Evolutionary conservation across 768 basidiomycete species (phyloP).

Genomic region (Serendipita vermifera): DNA sequence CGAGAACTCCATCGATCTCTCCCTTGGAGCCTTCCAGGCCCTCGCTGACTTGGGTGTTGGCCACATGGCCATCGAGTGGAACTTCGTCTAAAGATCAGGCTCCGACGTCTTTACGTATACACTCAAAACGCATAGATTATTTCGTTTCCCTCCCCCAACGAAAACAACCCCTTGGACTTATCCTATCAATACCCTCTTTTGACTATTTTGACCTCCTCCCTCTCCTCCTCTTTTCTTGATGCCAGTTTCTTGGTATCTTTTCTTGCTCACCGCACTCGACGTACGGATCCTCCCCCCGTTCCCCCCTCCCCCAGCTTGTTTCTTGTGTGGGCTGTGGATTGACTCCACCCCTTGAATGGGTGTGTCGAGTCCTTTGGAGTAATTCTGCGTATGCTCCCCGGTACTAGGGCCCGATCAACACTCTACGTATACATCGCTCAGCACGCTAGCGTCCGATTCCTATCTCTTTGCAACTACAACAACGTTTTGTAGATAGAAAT

Average conservation of each 20-base stretch:
- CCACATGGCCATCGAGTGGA: conserved; percentile 33
- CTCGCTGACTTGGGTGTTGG: conserved; percentile 43
- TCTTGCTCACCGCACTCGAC: too few relatives aligned
- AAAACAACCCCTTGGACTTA: too few relatives aligned
- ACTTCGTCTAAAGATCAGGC: conserved; percentile 15
- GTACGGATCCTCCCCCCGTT: conserved; percentile 29
- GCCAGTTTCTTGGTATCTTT: neutral
- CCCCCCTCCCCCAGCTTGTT: conserved; percentile 32
- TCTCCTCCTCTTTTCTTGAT: neutral
- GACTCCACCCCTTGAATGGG: conserved; percentile 9
- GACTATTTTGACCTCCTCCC: neutral
- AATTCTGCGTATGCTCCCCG: conserved; percentile 4
- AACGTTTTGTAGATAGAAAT: conserved; percentile 2
- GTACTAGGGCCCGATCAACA: neutral
- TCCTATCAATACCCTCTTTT: neutral
- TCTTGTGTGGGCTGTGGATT: conserved; percentile 13
- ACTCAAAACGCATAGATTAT: too few relatives aligned
- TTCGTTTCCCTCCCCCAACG: too few relatives aligned
- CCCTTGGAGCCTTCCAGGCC: conserved; percentile 47
- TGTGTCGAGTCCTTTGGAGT: conserved; percentile 9
- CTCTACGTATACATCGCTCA: neutral
- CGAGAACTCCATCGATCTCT: conserved; percentile 59
- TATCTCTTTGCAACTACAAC: neutral
- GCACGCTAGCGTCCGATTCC: conserved; percentile 2
- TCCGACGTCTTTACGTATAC: too few relatives aligned